A percentile compares a stretch with the other conserved stretches of the same genome.
phyloP scores from a whole-genome alignment of 495 filamentous ascomycete genomes.

The Sabuloglossum arenarium region DNA sequence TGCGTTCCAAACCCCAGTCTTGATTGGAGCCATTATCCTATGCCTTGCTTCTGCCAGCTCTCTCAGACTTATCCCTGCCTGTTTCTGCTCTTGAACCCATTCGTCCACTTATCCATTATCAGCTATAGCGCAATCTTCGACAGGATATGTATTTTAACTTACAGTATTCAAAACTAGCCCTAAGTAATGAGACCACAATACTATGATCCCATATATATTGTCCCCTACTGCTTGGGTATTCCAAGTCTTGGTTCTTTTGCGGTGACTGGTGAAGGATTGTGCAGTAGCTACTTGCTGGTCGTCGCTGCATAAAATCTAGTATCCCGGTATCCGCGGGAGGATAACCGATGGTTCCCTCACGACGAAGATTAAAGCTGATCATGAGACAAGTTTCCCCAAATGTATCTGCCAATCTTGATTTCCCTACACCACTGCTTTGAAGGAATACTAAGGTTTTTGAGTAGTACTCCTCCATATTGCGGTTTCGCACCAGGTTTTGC shows the following conservation, averaged over 20 bases:
- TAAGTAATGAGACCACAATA: not conserved
- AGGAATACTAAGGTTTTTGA: not conserved
- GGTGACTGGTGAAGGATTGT: not conserved
- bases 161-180: not conserved
- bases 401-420: not conserved
- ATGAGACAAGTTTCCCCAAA: not conserved
- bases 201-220: too few species aligned
- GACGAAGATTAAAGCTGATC: not conserved
- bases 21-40: not conserved
- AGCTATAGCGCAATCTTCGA: not conserved
- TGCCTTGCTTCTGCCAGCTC: not conserved
- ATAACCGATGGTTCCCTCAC: not conserved
- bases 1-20: not conserved
- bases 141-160: too few species aligned
- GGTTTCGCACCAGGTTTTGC: not conserved
- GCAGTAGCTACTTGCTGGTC: not conserved
- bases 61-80: not conserved
- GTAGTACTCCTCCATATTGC: not conserved
- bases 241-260: not conserved
- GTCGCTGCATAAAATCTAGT: not conserved
- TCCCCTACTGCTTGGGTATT: too few species aligned
- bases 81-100: not conserved
- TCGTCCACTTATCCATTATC: not conserved
- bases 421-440: not conserved
- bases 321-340: not conserved